Percentiles rank a stretch among this genome's conserved stretches.
phyloP scores from a whole-genome alignment of 768 basidiomycete species.

The Lactarius deliciosus region DNA sequence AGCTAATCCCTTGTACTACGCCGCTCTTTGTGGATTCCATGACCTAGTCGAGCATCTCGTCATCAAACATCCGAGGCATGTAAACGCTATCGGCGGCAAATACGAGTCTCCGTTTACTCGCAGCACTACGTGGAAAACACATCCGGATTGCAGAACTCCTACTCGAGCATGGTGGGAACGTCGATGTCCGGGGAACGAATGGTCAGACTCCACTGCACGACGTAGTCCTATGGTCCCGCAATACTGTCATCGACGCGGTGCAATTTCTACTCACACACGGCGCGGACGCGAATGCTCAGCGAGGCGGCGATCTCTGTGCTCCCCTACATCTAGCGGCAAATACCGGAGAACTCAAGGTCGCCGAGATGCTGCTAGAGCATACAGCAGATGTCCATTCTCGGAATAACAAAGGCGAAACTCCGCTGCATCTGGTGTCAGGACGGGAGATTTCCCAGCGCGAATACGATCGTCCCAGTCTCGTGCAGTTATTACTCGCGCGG shows the following conservation, averaged over 20 bases:
- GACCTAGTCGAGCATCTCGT: not conserved
- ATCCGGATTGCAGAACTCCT: not conserved
- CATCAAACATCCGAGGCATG: not conserved
- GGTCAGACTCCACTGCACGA: not conserved
- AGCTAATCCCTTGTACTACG: not conserved
- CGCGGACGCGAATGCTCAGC: not conserved
- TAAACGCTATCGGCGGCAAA: not conserved
- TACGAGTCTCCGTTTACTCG: not conserved
- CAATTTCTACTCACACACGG: not conserved
- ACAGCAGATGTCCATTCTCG: not conserved
- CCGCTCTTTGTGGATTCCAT: not conserved
- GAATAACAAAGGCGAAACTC: not conserved
- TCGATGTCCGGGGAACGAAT: not conserved
- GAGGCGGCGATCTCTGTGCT: not conserved
- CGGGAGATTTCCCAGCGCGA: not conserved
- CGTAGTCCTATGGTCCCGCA: not conserved
- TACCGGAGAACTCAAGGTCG: not conserved
- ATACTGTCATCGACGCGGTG: not conserved
- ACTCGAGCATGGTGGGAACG: not conserved
- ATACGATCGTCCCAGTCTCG: not conserved
- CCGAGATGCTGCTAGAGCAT: not conserved
- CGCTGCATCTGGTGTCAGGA: not conserved
- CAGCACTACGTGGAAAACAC: not conserved
- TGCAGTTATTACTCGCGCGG: not conserved
- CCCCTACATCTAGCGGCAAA: not conserved